Conservation (phyloP, 2,329 filamentous ascomycete genomes). For the Acrocalymma vagum region DNA sequence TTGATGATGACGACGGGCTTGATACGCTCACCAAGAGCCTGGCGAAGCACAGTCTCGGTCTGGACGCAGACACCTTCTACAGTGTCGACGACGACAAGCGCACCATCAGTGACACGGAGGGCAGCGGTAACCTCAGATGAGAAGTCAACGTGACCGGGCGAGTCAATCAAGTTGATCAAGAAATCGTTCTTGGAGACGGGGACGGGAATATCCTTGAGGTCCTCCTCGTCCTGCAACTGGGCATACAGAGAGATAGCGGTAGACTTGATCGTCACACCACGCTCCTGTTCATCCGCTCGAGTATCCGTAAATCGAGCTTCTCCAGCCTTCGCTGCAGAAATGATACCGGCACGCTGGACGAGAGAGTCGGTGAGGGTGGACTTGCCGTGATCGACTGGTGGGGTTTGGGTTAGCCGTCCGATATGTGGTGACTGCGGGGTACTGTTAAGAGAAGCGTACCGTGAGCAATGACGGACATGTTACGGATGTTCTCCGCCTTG, state of each 20-base stretch:
- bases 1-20: conserved; percentile 99
- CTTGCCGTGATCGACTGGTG: conserved; percentile 95
- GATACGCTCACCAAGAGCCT: conserved; percentile 99
- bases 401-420: conserved; percentile 32
- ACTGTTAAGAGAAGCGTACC: conserved; percentile 58
- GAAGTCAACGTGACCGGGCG: conserved; percentile 99
- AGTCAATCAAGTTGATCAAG: conserved; percentile 99
- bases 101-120: conserved; percentile 99
- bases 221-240: conserved; percentile 79
- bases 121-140: conserved; percentile 99
- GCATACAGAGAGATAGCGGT: conserved; percentile 99
- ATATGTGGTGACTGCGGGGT: conserved; percentile 21
- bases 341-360: conserved; percentile 99
- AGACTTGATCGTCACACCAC: conserved; percentile 99
- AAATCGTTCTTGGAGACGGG: conserved; percentile 93
- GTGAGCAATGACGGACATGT: conserved; percentile 99
- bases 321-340: conserved; percentile 96
- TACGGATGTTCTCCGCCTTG: conserved; percentile 79
- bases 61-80: conserved; percentile 99
- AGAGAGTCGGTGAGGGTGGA: conserved; percentile 99
- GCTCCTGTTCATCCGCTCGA: conserved; percentile 96
- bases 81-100: conserved; percentile 99
- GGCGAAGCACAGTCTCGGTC: conserved; percentile 98
- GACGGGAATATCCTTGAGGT: conserved; percentile 93
- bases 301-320: conserved; percentile 97